Conservation (phyloP, 345 rosid genomes). For the Geranium rotundifolium region DNA sequence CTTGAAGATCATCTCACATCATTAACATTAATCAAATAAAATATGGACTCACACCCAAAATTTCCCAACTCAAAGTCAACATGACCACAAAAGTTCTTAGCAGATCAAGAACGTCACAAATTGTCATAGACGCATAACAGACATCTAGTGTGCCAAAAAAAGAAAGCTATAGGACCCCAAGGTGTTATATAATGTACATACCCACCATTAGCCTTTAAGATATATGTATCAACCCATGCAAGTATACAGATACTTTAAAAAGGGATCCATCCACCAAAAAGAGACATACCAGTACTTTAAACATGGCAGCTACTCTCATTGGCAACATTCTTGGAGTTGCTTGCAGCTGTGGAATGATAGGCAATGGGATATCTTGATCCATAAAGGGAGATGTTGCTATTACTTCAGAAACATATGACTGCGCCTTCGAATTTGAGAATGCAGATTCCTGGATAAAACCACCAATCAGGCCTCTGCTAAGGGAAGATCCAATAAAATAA, state of each 20-base stretch:
- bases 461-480: background rate
- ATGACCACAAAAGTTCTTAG: no score
- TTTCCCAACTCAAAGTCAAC: background rate
- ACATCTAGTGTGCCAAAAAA: background rate
- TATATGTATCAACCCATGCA: background rate
- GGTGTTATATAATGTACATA: background rate
- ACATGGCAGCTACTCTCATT: conserved; percentile 82
- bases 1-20: no score
- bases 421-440: conserved; percentile 38
- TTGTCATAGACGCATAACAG: background rate
- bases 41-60: background rate
- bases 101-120: no score
- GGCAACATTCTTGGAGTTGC: conserved; percentile 53
- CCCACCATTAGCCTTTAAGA: background rate
- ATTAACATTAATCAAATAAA: background rate
- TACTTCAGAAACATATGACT: conserved; percentile 55
- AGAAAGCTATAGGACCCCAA: background rate
- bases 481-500: background rate
- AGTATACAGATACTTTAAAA: no score
- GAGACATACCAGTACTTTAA: conserved; percentile 64
- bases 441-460: conserved; percentile 44
- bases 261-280: no score
- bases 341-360: conserved; percentile 65
- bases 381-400: conserved; percentile 47
- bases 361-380: conserved; percentile 34